A percentile compares a stretch with the other conserved stretches of the same genome.
phyloP scores from a whole-genome alignment of 2,329 filamentous ascomycete species.

The Epichloe uncinata region DNA sequence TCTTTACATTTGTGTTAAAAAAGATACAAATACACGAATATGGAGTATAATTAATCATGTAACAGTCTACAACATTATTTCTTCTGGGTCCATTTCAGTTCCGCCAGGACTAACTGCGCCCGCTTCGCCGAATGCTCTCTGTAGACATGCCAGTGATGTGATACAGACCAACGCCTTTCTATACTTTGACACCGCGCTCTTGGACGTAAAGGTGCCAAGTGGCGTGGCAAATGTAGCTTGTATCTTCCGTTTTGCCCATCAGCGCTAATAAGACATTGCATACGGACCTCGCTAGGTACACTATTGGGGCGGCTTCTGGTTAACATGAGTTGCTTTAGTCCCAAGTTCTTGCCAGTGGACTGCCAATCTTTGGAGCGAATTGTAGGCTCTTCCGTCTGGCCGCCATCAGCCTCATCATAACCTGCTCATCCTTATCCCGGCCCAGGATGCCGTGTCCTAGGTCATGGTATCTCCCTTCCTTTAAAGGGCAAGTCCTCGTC shows the following conservation, averaged over 20 bases:
- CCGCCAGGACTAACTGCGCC: no score
- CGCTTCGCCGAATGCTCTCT: background rate
- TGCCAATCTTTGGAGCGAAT: constrained; percentile 62
- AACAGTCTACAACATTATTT: background rate
- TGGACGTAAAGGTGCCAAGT: background rate
- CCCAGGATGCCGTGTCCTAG: constrained; percentile 32
- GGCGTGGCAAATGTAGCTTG: background rate
- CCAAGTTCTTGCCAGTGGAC: constrained; percentile 52
- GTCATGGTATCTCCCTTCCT: constrained; percentile 25
- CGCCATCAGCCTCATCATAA: constrained; percentile 52
- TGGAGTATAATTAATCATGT: background rate
- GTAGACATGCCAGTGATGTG: background rate
- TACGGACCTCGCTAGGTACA: background rate
- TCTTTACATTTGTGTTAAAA: background rate
- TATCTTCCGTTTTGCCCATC: background rate
- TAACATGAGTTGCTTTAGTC: constrained; percentile 10
- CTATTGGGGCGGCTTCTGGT: background rate
- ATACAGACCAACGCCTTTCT: background rate
- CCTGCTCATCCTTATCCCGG: constrained; percentile 39
- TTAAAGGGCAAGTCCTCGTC: constrained; percentile 42
- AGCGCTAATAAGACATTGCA: background rate
- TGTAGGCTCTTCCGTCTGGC: constrained; percentile 66
- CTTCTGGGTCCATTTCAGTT: background rate
- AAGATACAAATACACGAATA: background rate
- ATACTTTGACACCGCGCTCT: background rate